Conservation (phyloP, 2,329 filamentous ascomycete species). For the Colletotrichum sidae region DNA sequence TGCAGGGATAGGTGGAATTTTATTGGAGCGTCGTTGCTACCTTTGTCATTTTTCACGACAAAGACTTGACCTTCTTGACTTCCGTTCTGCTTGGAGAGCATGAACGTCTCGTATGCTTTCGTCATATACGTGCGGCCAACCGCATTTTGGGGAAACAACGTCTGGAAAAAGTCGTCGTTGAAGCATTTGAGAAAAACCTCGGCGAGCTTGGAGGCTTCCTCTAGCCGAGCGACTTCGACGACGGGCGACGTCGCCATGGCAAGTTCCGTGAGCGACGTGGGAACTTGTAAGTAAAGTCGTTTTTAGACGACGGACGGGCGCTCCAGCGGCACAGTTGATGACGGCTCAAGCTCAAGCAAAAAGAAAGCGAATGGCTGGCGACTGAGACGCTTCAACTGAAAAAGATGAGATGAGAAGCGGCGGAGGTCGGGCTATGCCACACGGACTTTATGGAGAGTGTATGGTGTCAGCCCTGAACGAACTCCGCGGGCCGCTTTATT, state of each 20-base stretch:
- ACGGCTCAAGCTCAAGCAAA: background rate
- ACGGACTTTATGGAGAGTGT: background rate
- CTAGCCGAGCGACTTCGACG: conserved; percentile 22
- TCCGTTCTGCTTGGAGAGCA: conserved; percentile 19
- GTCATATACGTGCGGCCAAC: conserved; percentile 29
- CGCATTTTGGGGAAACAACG: conserved; percentile 29
- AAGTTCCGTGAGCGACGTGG: background rate
- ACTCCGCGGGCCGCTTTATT: too few relatives aligned
- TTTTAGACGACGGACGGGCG: background rate
- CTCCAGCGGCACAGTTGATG: background rate
- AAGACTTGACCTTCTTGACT: conserved; percentile 26
- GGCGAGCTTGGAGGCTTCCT: conserved; percentile 29
- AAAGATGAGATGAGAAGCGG: conserved; percentile 16
- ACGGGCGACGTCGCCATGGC: background rate
- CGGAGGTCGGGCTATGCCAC: background rate
- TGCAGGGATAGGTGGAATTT: too few relatives aligned
- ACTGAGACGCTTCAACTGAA: conserved; percentile 12
- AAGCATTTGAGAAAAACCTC: conserved; percentile 36
- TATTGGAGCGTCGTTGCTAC: background rate
- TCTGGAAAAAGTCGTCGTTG: conserved; percentile 31
- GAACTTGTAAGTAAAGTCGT: background rate
- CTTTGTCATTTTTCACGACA: conserved; percentile 29
- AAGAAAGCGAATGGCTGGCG: too few relatives aligned
- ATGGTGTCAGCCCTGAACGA: too few relatives aligned
- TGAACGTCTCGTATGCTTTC: conserved; percentile 24